phyloP scores from a whole-genome alignment of 2,329 filamentous ascomycete species.

The Fusarium albosuccineum region DNA sequence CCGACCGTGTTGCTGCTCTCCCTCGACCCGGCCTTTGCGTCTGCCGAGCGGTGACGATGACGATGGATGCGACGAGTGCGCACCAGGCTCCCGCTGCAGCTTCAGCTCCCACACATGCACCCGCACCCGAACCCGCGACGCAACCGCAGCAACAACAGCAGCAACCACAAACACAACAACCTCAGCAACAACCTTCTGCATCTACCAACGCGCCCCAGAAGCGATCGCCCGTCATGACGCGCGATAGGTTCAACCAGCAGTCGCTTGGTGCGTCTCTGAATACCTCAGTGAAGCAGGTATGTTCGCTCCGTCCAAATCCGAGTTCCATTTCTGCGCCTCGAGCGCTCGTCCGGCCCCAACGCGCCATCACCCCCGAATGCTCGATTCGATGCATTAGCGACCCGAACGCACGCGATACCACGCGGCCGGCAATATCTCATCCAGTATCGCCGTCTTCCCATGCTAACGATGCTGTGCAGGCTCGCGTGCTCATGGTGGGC shows the following conservation, averaged over 20 bases:
- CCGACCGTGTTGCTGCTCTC: constrained; percentile 20
- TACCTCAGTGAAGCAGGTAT: constrained; percentile 76
- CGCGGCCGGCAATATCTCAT: constrained; percentile 9
- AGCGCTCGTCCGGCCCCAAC: constrained; percentile 17
- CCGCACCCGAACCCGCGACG: constrained; percentile 9
- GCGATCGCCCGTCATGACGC: constrained; percentile 50
- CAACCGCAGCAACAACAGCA: constrained; percentile 12
- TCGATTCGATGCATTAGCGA: constrained; percentile 2
- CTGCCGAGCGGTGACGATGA: constrained; percentile 32
- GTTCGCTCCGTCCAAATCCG: constrained; percentile 21
- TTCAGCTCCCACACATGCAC: constrained; percentile 17
- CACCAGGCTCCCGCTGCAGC: constrained; percentile 37
- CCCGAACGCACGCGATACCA: background rate
- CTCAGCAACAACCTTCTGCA: constrained; percentile 31
- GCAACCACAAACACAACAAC: constrained; percentile 34
- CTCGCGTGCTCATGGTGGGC: constrained; percentile 91
- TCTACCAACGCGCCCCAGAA: constrained; percentile 42
- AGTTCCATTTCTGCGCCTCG: constrained; percentile 22
- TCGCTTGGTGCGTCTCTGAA: constrained; percentile 77
- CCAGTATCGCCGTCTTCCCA: background rate
- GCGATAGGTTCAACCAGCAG: constrained; percentile 71
- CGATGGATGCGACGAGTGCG: constrained; percentile 46
- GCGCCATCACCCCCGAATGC: constrained; percentile 10
- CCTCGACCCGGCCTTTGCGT: constrained; percentile 21
- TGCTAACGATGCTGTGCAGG: constrained; percentile 62